Percentiles rank a stretch among this genome's conserved stretches.
phyloP scores from a whole-genome alignment of 192 early-diverging fungal species.

The Entrophospora sp. region DNA sequence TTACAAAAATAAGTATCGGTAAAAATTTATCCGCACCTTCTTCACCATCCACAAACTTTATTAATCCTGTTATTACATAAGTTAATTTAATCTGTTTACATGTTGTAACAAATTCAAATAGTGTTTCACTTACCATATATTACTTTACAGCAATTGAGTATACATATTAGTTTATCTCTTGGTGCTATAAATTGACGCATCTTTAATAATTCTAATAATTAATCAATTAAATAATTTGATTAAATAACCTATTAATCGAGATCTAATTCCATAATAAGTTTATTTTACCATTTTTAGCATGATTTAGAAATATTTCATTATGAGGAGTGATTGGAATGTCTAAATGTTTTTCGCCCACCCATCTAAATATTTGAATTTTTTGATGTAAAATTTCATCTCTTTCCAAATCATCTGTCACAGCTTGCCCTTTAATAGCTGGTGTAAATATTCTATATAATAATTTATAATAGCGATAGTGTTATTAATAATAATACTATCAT shows the following conservation, averaged over 20 bases:
- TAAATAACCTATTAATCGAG: too few species aligned
- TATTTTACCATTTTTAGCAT: slow-evolving; percentile 47
- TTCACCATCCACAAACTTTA: slow-evolving; percentile 37
- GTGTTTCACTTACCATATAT: slow-evolving; percentile 53
- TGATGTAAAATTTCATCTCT: slow-evolving; percentile 66
- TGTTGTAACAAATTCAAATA: too few species aligned
- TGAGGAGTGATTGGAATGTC: slow-evolving; percentile 56
- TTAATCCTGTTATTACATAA: slow-evolving; percentile 15
- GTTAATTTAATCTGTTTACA: too few species aligned
- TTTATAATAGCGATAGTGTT: too few species aligned
- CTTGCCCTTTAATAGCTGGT: slow-evolving; percentile 28
- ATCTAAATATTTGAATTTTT: slow-evolving; percentile 70
- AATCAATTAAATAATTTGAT: slow-evolving; percentile 5
- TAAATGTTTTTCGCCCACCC: slow-evolving; percentile 63
- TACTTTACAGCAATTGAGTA: slow-evolving; percentile 77
- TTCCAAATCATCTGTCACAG: slow-evolving; percentile 67
- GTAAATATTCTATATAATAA: slow-evolving; percentile 64
- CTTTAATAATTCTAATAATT: slow-evolving; percentile 55
- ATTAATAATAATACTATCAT: neutral
- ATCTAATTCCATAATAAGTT: neutral
- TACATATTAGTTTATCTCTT: slow-evolving; percentile 77
- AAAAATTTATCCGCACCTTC: slow-evolving; percentile 71
- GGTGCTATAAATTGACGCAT: slow-evolving; percentile 79
- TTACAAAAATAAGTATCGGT: slow-evolving; percentile 74
- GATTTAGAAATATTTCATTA: slow-evolving; percentile 57